A percentile compares a stretch with the other conserved stretches of the same genome.
These are phyloP conservation scores for Fraxinus latifolia DNA, from an alignment of 305 asterid genomes.

Conservation along the genomic window DNA sequence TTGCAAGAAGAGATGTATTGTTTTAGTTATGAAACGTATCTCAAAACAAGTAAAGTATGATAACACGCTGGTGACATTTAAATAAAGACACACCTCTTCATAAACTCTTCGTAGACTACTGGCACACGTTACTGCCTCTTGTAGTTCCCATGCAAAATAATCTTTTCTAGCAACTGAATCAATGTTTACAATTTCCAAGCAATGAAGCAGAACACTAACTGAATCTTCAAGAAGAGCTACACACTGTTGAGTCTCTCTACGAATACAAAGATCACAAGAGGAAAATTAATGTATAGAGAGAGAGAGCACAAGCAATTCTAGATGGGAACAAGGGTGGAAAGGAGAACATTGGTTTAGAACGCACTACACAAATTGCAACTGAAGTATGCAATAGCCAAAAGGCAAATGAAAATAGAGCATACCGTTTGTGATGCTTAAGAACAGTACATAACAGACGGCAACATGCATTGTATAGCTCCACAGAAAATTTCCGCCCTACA, in stretches of 20 bases:
- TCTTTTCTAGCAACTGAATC: slow-evolving; percentile 32
- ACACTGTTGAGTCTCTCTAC: slow-evolving; percentile 62
- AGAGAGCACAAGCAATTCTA: not conserved
- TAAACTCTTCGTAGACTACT: slow-evolving; percentile 76
- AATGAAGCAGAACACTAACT: slow-evolving; percentile 67
- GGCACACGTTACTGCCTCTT: slow-evolving; percentile 79
- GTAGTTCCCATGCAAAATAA: slow-evolving; percentile 55
- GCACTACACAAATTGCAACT: slow-evolving; percentile 12
- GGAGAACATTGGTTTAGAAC: not conserved
- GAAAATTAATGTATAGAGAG: slow-evolving; percentile 19
- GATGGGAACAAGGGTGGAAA: not conserved
- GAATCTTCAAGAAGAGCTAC: slow-evolving; percentile 76
- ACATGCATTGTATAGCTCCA: slow-evolving; percentile 70
- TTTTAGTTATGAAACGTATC: not conserved
- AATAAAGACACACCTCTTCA: slow-evolving; percentile 67
- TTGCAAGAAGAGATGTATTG: not conserved
- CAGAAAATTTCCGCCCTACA: slow-evolving; percentile 46
- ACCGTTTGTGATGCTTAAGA: slow-evolving; percentile 80
- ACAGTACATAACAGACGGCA: slow-evolving; percentile 69
- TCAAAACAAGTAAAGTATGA: slow-evolving; percentile 1
- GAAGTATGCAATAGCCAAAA: not conserved
- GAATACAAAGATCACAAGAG: slow-evolving; percentile 19
- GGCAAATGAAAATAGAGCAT: slow-evolving; percentile 19
- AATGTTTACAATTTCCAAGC: slow-evolving; percentile 60
- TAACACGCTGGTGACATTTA: slow-evolving; percentile 2